Base-by-base conservation (phyloP, 768 basidiomycete species). In the Auriculariales sp. region DNA sequence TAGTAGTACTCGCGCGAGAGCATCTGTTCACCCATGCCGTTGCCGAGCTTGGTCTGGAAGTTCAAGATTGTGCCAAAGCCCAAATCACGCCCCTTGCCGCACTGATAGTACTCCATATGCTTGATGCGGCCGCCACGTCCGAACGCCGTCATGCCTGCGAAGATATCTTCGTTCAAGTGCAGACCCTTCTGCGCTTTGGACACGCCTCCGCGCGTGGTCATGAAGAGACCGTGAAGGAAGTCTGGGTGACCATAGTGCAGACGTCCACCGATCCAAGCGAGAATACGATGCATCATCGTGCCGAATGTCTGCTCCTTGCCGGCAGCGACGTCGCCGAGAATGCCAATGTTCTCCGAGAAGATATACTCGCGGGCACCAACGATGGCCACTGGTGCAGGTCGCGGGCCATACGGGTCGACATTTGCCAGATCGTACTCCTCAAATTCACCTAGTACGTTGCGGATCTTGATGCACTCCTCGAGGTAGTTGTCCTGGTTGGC, bases 21-120 rank as follows among this genome's bases (percentile, higher is more conserved):
- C 92, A 98, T 94, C 62, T 99, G 95, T 66, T 99, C 95, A 58
- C 95, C 95, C 95, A 99, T 99, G 67, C 95, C 95, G 28, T 89
- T 95, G 27, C 94, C 94, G 59, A 99, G 95, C 77, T 99, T 99
- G 46, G 95, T 99, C 72, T 97, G 92, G 80, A 99, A 99, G 65
- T 98, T 98, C 59, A 99, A 71, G 61, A 98, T 98, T 39, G 95
- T 99, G 47, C 95, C 95, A 62, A 99, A 99, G 49, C 95, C 95
- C 54, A 99, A 82, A 71, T 99, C 95, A 68, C 95, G 85, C 50
- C 95, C 95, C 71, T 99, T 97, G 55, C 94, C 94, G 61, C 94
- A 98, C 67, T 99, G 95, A 63, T 98, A 99, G 68, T 99, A 99
- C 65, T 99, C 95, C 33, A 90, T 90, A 64, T 99, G 95, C 72